Evolutionary conservation across 768 basidiomycete species (phyloP).

Genomic region (Serendipita sp.): DNA sequence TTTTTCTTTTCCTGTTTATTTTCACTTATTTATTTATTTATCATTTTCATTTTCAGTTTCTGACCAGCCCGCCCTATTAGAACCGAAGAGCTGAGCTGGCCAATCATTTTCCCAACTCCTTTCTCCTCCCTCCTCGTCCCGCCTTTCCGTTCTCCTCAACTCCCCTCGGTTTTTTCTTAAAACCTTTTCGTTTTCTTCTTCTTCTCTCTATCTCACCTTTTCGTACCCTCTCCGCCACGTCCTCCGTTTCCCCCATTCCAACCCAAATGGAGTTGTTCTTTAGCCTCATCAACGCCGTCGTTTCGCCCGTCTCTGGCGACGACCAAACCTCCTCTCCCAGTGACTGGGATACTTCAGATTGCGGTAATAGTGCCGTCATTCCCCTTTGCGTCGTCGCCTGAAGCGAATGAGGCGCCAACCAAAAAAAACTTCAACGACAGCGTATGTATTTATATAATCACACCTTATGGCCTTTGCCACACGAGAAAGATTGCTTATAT

Average conservation of each 20-base stretch:
- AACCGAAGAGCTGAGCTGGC: neutral
- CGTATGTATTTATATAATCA: neutral
- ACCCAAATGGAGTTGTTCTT: neutral
- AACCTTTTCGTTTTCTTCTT: too few relatives aligned
- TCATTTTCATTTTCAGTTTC: neutral
- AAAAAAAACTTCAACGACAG: neutral
- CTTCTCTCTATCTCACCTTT: neutral
- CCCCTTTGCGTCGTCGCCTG: neutral
- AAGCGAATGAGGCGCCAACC: neutral
- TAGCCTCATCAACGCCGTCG: neutral
- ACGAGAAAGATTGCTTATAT: neutral
- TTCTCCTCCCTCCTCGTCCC: neutral
- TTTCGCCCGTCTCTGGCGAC: neutral
- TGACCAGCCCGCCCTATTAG: neutral
- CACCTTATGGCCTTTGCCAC: neutral
- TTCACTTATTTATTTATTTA: neutral
- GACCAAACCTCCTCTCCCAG: neutral
- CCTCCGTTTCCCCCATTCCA: neutral
- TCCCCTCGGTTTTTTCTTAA: too few relatives aligned
- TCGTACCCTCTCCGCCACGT: neutral
- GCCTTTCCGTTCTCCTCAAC: neutral
- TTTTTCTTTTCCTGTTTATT: neutral
- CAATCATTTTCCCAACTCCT: neutral
- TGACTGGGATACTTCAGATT: neutral
- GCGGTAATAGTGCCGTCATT: neutral